A percentile compares a stretch with the other conserved stretches of the same genome.
phyloP scores from a whole-genome alignment of 192 early-diverging fungal species.

The Pilobolus umbonatus region DNA sequence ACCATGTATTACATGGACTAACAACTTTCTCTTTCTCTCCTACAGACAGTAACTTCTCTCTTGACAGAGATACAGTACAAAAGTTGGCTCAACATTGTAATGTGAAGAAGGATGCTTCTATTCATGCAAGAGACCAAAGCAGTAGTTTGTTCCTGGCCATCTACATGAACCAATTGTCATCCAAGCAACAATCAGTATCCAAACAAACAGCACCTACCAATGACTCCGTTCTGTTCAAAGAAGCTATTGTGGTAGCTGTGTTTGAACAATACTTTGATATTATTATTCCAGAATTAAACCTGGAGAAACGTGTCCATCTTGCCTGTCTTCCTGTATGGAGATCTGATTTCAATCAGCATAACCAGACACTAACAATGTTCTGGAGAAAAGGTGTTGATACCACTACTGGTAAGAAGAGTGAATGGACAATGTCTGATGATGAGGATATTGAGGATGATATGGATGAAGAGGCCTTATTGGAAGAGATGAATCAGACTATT shows the following conservation, averaged over 20 bases:
- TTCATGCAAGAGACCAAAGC: conserved; percentile 68
- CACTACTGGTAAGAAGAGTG: conserved; percentile 22
- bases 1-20: neutral
- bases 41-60: conserved; percentile 46
- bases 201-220: conserved; percentile 2
- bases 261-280: conserved; percentile 70
- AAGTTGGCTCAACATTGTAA: conserved; percentile 73
- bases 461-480: conserved; percentile 35
- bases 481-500: conserved; percentile 6
- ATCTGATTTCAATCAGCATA: conserved; percentile 13
- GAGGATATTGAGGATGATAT: conserved; percentile 50
- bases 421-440: conserved; percentile 31
- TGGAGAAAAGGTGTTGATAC: conserved; percentile 47
- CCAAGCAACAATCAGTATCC: conserved; percentile 8
- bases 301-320: conserved; percentile 65
- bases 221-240: conserved; percentile 39
- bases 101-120: conserved; percentile 65
- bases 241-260: conserved; percentile 66
- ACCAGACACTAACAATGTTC: conserved; percentile 39
- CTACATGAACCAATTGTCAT: conserved; percentile 49
- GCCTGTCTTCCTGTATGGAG: conserved; percentile 45
- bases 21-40: conserved; percentile 2
- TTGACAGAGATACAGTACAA: conserved; percentile 50
- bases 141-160: conserved; percentile 63
- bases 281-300: conserved; percentile 59